Base-by-base conservation (phyloP, 2,329 filamentous ascomycete species). In the Mollisia scopiformis region DNA sequence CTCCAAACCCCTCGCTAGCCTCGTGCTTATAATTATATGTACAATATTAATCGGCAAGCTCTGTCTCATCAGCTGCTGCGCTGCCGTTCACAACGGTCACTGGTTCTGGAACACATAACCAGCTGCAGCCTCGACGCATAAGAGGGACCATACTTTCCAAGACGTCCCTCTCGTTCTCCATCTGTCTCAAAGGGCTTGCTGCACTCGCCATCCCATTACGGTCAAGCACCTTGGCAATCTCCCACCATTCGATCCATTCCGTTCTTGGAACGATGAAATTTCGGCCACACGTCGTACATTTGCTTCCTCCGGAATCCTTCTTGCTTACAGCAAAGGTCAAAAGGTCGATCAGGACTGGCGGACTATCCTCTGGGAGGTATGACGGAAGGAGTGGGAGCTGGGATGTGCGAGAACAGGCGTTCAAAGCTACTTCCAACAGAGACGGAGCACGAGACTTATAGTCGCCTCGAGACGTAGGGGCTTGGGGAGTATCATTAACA, bases 201-300 rank as follows among this genome's bases (percentile, higher is more conserved):
- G 68, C 65, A 59, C 62, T 70, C 21, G 61, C 62, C 49, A 58
- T 52, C 8, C 39, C 50, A 28, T 61, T 59, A 11, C 61, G 58
- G 10, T 64, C 57, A 7, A 58, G 50, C 25, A 63, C 58, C 43
- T 62, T 68, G 11, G 68, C 64, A 31, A 80, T 67, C 59, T 82
- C 78, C 71, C 82, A 85, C 83, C 86, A 89, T 68, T 89, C 87
- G 7, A 89, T 74, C 86, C 87, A 89, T 68, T 86, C 79, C 0
- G 82, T 76, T 3, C 79, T 73, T 2, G 86, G 82, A 23, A 83
- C 75, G 6, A 86, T 74, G 3, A 83, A 79, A 8, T 71, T 69
- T 28, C 79, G 78, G 25, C 73, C 66, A 68, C 87, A 89, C 0
- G 78, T 74, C 1, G 82, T 81, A 66, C 87, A 89, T 2, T 69